Conservation (phyloP, 2,329 filamentous ascomycete species). For the Emergomyces africanus region DNA sequence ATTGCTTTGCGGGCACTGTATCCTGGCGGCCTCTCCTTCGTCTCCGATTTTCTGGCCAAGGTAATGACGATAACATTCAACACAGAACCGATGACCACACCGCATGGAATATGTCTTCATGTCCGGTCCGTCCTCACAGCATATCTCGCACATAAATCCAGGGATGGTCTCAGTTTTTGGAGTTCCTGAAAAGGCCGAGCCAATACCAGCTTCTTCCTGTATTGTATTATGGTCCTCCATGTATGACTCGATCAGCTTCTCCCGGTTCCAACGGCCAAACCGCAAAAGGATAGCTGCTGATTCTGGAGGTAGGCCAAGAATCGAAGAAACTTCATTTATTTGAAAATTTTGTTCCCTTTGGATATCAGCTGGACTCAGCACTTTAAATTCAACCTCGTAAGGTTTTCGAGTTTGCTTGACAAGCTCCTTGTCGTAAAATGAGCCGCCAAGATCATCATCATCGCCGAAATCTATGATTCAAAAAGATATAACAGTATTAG, state of each 20-base stretch:
- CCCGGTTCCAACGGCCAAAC: constrained; percentile 90
- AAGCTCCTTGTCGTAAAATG: constrained; percentile 58
- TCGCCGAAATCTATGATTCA: constrained; percentile 19
- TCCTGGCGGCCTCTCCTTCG: constrained; percentile 88
- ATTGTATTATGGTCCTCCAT: constrained; percentile 78
- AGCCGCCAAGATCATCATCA: constrained; percentile 44
- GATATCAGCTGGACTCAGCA: constrained; percentile 69
- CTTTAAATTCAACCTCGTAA: constrained; percentile 75
- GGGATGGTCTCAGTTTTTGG: constrained; percentile 58
- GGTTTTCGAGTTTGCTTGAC: constrained; percentile 58
- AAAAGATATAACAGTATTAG: background rate
- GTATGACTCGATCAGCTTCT: constrained; percentile 85
- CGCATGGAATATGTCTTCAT: constrained; percentile 85
- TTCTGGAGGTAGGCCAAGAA: constrained; percentile 79
- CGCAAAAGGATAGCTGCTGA: constrained; percentile 82
- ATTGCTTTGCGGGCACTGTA: constrained; percentile 79
- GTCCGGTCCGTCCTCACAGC: constrained; percentile 72
- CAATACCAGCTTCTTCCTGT: constrained; percentile 72
- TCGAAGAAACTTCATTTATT: constrained; percentile 79
- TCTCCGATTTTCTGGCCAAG: constrained; percentile 84
- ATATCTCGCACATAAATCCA: constrained; percentile 88
- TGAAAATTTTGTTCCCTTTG: constrained; percentile 74
- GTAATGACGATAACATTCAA: constrained; percentile 86
- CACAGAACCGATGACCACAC: constrained; percentile 86
- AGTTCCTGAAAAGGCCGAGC: constrained; percentile 46